A percentile compares a stretch with the other conserved stretches of the same genome.
Conservation (phyloP, 257 asterid species). For the Solanum rostratum region DNA sequence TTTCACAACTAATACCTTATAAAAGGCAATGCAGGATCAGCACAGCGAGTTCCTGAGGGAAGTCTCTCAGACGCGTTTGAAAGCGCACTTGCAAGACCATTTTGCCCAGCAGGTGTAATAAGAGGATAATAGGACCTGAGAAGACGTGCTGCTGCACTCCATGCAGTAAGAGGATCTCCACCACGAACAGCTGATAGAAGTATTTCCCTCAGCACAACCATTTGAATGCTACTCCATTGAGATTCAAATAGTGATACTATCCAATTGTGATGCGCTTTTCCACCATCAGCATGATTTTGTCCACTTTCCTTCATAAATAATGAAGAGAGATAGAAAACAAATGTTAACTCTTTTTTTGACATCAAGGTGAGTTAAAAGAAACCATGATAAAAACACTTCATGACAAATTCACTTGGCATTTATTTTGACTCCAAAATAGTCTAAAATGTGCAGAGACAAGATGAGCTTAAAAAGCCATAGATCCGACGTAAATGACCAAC, state of each 20-base stretch:
- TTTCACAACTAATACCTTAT: conserved; percentile 46
- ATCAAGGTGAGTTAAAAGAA: background rate
- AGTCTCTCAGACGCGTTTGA: conserved; percentile 81
- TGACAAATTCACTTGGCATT: background rate
- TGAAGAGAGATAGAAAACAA: background rate
- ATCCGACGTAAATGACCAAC: background rate
- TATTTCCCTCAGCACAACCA: conserved; percentile 96
- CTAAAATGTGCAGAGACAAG: background rate
- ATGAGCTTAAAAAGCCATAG: background rate
- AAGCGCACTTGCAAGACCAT: conserved; percentile 88
- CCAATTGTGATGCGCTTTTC: conserved; percentile 71
- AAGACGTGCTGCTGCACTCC: conserved; percentile 99
- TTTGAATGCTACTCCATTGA: conserved; percentile 98
- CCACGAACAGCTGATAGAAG: conserved; percentile 94
- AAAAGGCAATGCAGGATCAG: conserved; percentile 96
- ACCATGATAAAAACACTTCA: background rate
- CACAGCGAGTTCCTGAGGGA: conserved; percentile 90
- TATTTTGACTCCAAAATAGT: background rate
- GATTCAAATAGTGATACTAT: conserved; percentile 82
- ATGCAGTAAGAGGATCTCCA: conserved; percentile 98
- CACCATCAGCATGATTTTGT: conserved; percentile 52
- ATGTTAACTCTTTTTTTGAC: background rate
- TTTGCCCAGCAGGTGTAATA: conserved; percentile 96
- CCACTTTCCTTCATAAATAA: conserved; percentile 39
- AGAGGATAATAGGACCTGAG: conserved; percentile 96